These are phyloP conservation scores for Ceratobasidium papillatum DNA, from an alignment of 1,284 basidiomycete species.

Conservation along the genomic window DNA sequence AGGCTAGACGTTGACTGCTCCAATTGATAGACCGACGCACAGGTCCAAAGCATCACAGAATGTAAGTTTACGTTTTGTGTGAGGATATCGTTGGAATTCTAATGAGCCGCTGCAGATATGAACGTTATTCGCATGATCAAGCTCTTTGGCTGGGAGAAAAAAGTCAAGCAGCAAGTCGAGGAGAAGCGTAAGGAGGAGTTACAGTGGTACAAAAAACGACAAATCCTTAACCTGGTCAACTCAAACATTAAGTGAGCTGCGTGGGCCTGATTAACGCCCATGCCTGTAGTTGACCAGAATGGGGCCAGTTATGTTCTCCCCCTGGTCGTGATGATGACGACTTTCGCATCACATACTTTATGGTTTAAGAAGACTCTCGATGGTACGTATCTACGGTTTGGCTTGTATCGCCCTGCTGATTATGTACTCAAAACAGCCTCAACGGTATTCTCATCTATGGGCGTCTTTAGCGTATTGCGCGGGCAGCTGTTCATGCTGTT, in stretches of 20 bases:
- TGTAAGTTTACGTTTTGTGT: slow-evolving; percentile 47
- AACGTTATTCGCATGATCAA: slow-evolving; percentile 70
- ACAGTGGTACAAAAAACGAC: slow-evolving; percentile 56
- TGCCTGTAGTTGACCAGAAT: slow-evolving; percentile 36
- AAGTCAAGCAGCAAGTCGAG: slow-evolving; percentile 61
- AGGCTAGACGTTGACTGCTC: too few relatives aligned
- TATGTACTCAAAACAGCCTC: slow-evolving; percentile 45
- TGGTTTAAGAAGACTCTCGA: slow-evolving; percentile 37
- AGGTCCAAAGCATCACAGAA: slow-evolving; percentile 62
- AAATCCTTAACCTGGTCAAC: slow-evolving; percentile 55
- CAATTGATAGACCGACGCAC: slow-evolving; percentile 63
- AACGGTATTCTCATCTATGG: slow-evolving; percentile 57
- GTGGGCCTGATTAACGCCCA: neutral
- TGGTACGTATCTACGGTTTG: neutral
- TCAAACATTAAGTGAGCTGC: slow-evolving; percentile 53
- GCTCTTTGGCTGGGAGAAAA: slow-evolving; percentile 73
- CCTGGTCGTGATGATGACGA: slow-evolving; percentile 69
- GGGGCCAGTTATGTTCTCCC: slow-evolving; percentile 67
- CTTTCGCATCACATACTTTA: slow-evolving; percentile 57
- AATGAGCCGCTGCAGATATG: slow-evolving; percentile 53
- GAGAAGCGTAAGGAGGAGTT: slow-evolving; percentile 67
- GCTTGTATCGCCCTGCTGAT: neutral
- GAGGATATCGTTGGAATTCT: neutral
- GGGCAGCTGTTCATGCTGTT: slow-evolving; percentile 21
- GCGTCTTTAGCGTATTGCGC: slow-evolving; percentile 54